These are phyloP conservation scores for Alternaria dauci DNA, from an alignment of 2,329 filamentous ascomycete genomes.

Conservation along the genomic window DNA sequence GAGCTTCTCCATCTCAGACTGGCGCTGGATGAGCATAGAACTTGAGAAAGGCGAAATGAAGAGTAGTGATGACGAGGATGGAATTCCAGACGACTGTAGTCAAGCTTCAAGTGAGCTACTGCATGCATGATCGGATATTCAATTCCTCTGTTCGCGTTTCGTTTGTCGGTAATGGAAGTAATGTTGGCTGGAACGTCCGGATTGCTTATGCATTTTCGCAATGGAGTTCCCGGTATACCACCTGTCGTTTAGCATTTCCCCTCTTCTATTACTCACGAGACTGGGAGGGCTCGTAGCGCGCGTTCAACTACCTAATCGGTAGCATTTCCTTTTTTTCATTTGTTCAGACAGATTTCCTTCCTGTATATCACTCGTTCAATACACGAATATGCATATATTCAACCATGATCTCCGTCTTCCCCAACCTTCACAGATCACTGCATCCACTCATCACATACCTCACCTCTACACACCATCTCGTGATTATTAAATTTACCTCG, in stretches of 20 bases:
- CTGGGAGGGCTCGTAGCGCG: background rate
- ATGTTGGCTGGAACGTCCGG: background rate
- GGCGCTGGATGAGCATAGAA: constrained; percentile 20
- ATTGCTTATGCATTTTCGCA: background rate
- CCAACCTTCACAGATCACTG: background rate
- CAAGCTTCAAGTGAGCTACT: constrained; percentile 17
- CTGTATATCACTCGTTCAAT: background rate
- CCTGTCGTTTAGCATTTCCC: constrained; percentile 1
- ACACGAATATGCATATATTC: background rate
- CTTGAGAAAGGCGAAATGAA: constrained; percentile 9
- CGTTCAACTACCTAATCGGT: constrained; percentile 2
- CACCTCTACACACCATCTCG: background rate
- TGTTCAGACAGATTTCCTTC: background rate
- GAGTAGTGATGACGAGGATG: constrained; percentile 12
- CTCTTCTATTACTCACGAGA: background rate
- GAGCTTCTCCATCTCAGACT: constrained; percentile 22
- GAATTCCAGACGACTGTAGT: constrained; percentile 16
- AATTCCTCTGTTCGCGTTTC: background rate
- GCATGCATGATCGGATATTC: background rate
- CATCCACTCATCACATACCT: background rate
- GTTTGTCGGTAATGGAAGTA: background rate
- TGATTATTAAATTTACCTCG: background rate
- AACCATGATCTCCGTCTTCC: background rate
- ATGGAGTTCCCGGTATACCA: constrained; percentile 14
- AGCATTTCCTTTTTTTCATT: background rate